phyloP scores from a whole-genome alignment of 805 yeast species.

The Wickerhamiella azymoides region DNA sequence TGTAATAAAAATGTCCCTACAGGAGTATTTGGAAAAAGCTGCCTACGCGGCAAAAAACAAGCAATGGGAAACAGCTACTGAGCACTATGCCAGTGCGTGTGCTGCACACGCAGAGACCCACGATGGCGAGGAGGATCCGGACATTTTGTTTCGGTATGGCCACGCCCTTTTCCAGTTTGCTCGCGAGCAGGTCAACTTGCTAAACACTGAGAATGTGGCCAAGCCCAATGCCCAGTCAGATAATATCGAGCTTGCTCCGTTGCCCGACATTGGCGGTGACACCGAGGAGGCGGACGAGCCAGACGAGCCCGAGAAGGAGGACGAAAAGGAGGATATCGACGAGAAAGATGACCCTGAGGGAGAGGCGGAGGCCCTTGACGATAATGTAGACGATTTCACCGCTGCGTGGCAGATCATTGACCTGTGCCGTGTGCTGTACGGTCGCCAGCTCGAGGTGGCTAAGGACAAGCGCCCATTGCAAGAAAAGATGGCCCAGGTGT shows the following conservation, averaged over 20 bases:
- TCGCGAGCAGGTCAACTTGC: constrained; percentile 56
- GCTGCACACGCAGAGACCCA: constrained; percentile 35
- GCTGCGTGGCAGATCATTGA: constrained; percentile 82
- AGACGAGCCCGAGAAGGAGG: constrained; percentile 21
- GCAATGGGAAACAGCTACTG: constrained; percentile 55
- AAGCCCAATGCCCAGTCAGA: constrained; percentile 9
- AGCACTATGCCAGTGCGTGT: constrained; percentile 62
- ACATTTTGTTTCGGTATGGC: constrained; percentile 62
- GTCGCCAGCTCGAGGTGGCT: constrained; percentile 28
- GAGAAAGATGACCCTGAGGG: constrained; percentile 29
- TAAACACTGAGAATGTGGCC: constrained; percentile 39
- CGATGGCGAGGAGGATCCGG: constrained; percentile 55
- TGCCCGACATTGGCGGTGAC: neutral
- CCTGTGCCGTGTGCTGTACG: constrained; percentile 53
- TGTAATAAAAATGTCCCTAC: neutral
- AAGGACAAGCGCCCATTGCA: constrained; percentile 25
- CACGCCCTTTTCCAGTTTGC: constrained; percentile 68
- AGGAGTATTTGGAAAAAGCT: constrained; percentile 43
- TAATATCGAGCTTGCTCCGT: neutral
- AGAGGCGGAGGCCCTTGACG: constrained; percentile 27
- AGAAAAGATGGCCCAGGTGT: constrained; percentile 54
- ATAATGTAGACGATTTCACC: constrained; percentile 61
- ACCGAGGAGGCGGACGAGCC: constrained; percentile 17
- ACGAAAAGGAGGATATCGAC: constrained; percentile 21
- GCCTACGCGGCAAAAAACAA: constrained; percentile 49